These are phyloP conservation scores for Suillus spraguei DNA, from an alignment of 768 basidiomycete genomes.

Conservation along the genomic window DNA sequence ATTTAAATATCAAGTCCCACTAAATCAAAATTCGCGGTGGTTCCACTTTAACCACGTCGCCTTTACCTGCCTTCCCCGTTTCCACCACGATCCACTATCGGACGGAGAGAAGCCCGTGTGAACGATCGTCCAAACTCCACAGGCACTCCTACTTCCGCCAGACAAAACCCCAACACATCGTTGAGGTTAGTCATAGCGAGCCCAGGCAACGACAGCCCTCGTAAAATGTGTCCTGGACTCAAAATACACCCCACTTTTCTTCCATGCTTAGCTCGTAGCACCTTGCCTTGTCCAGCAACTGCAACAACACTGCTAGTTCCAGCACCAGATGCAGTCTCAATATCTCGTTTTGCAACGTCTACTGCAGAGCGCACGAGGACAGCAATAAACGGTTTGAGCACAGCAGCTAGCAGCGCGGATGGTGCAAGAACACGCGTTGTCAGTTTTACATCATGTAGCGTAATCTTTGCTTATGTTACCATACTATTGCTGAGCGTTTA, in stretches of 20 bases:
- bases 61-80: too few species aligned
- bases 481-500: too few species aligned
- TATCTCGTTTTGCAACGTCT: slow-evolving; percentile 35
- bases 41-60: not conserved
- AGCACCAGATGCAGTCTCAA: slow-evolving; percentile 21
- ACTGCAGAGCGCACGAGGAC: slow-evolving; percentile 36
- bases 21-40: not conserved
- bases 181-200: slow-evolving; percentile 13
- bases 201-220: slow-evolving; percentile 32
- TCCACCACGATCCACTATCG: not conserved
- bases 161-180: slow-evolving; percentile 29
- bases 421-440: too few species aligned
- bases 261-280: slow-evolving; percentile 23
- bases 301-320: slow-evolving; percentile 18
- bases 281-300: slow-evolving; percentile 20
- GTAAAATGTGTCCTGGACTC: slow-evolving; percentile 42
- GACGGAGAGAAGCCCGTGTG: slow-evolving; percentile 1
- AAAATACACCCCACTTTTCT: slow-evolving; percentile 32
- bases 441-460: too few species aligned
- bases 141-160: slow-evolving; percentile 34
- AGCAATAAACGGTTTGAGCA: slow-evolving; percentile 35
- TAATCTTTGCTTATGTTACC: too few species aligned
- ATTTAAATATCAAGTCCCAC: slow-evolving; percentile 1
- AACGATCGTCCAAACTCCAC: slow-evolving; percentile 23
- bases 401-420: slow-evolving; percentile 38